Evolutionary conservation across 2,329 filamentous ascomycete species (phyloP).

Genomic region (Aspergillus aculeatus): DNA sequence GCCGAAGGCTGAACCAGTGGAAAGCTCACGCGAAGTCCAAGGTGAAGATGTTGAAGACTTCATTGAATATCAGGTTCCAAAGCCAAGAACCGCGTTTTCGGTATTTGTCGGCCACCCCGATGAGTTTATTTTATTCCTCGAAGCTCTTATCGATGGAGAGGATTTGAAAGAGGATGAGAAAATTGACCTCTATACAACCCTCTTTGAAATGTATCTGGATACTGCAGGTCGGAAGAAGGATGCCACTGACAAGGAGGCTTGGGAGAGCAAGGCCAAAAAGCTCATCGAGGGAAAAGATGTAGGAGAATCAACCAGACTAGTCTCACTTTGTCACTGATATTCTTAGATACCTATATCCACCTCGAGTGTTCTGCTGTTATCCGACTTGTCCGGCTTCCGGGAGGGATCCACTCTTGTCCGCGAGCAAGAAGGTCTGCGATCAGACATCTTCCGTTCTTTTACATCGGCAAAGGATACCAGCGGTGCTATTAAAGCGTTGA

Average conservation of each 20-base stretch:
- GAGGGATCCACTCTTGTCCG: constrained; percentile 90
- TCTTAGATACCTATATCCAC: constrained; percentile 74
- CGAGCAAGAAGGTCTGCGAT: constrained; percentile 86
- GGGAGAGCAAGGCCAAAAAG: constrained; percentile 87
- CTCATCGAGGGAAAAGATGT: constrained; percentile 78
- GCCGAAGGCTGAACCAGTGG: constrained; percentile 33
- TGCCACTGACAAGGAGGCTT: constrained; percentile 65
- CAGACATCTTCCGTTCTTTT: constrained; percentile 96
- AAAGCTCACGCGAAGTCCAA: constrained; percentile 27
- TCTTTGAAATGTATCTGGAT: constrained; percentile 98
- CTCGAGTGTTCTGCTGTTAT: constrained; percentile 89
- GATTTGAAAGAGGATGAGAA: constrained; percentile 71
- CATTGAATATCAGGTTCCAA: constrained; percentile 71
- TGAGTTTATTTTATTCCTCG: constrained; percentile 88
- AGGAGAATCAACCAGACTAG: constrained; percentile 6
- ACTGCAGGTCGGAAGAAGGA: constrained; percentile 76
- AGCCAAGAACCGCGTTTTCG: constrained; percentile 86
- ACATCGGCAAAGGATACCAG: constrained; percentile 87
- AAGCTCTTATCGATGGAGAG: constrained; percentile 75
- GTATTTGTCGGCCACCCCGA: constrained; percentile 93
- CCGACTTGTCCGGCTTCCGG: constrained; percentile 83
- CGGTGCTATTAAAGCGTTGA: constrained; percentile 83
- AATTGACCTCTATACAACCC: constrained; percentile 84
- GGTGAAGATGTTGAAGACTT: constrained; percentile 38
- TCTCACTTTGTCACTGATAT: background rate